Percentiles rank a stretch among this genome's conserved stretches.
These are phyloP conservation scores for Paratrypanosoma confusum DNA, from an alignment of 208 protist species.

Conservation along the genomic window DNA sequence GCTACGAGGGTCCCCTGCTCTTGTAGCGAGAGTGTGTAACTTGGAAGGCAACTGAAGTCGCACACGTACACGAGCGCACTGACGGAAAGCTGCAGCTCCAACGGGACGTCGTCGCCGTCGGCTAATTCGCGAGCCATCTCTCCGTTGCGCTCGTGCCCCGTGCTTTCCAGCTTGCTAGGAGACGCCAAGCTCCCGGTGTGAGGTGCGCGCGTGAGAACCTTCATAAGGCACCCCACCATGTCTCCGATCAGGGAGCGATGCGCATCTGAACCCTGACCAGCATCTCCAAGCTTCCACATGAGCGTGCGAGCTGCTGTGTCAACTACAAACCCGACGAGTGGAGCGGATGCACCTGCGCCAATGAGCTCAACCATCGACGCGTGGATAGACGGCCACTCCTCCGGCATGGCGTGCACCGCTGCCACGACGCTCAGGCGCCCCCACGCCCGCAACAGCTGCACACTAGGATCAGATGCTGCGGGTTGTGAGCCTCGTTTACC, in stretches of 20 bases:
- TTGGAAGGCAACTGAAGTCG: conserved; percentile 43
- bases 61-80: conserved; percentile 35
- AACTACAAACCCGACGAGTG: conserved; percentile 24
- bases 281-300: conserved; percentile 14
- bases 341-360: conserved; percentile 4
- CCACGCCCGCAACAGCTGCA: conserved; percentile 28
- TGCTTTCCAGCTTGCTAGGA: too few relatives aligned
- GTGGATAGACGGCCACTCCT: conserved; percentile 39
- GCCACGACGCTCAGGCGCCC: conserved; percentile 43
- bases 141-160: too few relatives aligned
- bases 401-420: conserved; percentile 24
- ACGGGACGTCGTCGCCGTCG: too few relatives aligned
- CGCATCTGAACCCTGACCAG: conserved; percentile 5
- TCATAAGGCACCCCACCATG: conserved; percentile 9
- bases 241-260: not conserved
- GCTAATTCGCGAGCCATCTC: too few relatives aligned
- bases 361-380: conserved; percentile 7
- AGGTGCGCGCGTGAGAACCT: too few relatives aligned
- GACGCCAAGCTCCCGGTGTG: too few relatives aligned
- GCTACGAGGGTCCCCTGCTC: conserved; percentile 53
- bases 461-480: not conserved
- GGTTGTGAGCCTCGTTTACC: not conserved
- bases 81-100: too few relatives aligned
- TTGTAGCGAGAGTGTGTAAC: conserved; percentile 32
- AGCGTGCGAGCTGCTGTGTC: conserved; percentile 12